Evolutionary conservation across 345 rosid species (phyloP), one percentile per base, ranked within the genome.

Genomic region (Eucalyptus sp.): DNA sequence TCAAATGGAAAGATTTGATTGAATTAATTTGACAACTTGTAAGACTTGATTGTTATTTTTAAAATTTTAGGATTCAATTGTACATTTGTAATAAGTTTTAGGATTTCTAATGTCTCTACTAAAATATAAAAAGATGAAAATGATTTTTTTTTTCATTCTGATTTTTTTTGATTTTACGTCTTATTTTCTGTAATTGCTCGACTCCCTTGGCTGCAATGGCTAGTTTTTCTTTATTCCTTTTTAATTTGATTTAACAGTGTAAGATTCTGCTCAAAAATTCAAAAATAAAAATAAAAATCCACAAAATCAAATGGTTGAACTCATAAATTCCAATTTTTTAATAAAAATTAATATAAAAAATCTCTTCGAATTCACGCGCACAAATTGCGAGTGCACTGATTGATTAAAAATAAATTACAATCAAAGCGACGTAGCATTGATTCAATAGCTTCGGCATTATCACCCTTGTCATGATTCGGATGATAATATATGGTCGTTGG

Each of bases 61-160:
- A 10, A 52, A 52, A 1, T 52, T 18, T 52, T 52, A 52, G 1
- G 4, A 52, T 52, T 52, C 0, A 52, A 3, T 51, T 17, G 4
- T 17, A 17, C 0, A 51, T 51, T 51, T 22, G 0, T 17, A 51
- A 51, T 1, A 17, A 17, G 4, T 51, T 51, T 51, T 17, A 17
- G 9, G 22, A 51, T 1, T 52, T 52, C 0, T 20, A 52, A 52
- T 20, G 25, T 52, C 2, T 20, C 10, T 52, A 56, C 29, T 24
- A 56, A 60, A 60, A 60, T 27, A 60, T 12, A 60, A 60, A 60
- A 60, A 6, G 15, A 29, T 0, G 1, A 60, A 12, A 60, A 12
- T 25, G 7, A 58, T 58, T 25, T 58, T 58, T 24, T 56, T 25
- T 58, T 24, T 56, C 10, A 56, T 56, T 58, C 13, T 60, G 66